Conservation (phyloP, 108 stramenopile species). For the Chaetoceros muelleri region DNA sequence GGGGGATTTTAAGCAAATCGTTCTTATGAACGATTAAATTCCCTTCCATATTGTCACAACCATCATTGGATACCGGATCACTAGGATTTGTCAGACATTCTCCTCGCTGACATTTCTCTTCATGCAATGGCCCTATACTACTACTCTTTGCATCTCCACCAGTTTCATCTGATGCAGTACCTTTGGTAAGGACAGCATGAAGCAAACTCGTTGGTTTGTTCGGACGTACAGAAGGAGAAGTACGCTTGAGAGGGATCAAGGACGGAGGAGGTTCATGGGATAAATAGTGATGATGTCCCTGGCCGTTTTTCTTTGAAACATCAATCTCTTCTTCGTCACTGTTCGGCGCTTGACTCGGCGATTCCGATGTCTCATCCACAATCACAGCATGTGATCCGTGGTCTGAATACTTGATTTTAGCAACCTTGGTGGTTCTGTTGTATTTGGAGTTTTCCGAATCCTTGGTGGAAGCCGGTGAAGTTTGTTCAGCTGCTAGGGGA, state of each 20-base stretch:
- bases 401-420: conserved; percentile 37
- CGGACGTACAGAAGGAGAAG: neutral
- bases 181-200: conserved; percentile 5
- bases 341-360: conserved; percentile 1
- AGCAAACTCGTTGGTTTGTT: conserved; percentile 1
- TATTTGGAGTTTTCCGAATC: neutral
- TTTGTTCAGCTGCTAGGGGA: no score
- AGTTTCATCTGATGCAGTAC: conserved; percentile 8
- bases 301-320: neutral
- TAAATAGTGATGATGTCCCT: neutral
- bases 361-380: conserved; percentile 13
- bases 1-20: conserved; percentile 42
- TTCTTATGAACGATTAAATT: conserved; percentile 63
- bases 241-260: neutral
- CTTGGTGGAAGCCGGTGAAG: neutral
- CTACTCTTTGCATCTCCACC: neutral
- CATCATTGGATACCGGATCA: conserved; percentile 42
- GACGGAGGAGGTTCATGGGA: neutral
- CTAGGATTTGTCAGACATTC: conserved; percentile 68
- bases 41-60: conserved; percentile 64
- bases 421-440: conserved; percentile 21
- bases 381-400: conserved; percentile 36
- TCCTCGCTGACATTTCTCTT: no score
- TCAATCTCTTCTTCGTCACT: neutral
- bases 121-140: conserved; percentile 3